These are phyloP conservation scores for Skeletonema menzelii DNA, from an alignment of 108 stramenopile genomes.

Conservation along the genomic window DNA sequence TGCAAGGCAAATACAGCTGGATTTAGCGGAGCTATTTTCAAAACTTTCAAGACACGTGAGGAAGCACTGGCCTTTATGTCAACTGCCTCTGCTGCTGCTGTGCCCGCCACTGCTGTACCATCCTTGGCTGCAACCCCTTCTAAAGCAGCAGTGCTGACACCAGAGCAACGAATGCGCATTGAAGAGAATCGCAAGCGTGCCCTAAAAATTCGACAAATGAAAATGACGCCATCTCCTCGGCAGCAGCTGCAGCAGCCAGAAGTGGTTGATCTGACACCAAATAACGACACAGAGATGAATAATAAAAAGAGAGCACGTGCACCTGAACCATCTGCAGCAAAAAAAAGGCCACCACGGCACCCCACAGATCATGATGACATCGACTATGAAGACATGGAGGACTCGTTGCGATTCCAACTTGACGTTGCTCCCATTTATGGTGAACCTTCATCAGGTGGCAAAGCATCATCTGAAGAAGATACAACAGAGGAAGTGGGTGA, in stretches of 20 bases:
- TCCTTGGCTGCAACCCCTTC: not conserved
- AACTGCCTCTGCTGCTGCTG: no score
- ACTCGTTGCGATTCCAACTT: not conserved
- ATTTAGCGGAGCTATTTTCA: slow-evolving; percentile 57
- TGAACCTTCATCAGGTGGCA: not conserved
- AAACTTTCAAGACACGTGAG: slow-evolving; percentile 53
- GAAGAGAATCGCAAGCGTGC: not conserved
- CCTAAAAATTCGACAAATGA: not conserved
- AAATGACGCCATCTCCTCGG: not conserved
- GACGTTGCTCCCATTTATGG: not conserved
- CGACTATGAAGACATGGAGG: not conserved
- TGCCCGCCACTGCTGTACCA: no score
- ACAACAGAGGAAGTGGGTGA: slow-evolving; percentile 17
- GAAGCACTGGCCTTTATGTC: slow-evolving; percentile 68
- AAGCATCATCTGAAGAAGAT: not conserved
- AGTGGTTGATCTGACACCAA: not conserved
- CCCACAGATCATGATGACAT: not conserved
- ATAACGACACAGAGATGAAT: not conserved
- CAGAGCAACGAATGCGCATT: not conserved
- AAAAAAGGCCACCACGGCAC: not conserved
- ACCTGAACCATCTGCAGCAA: not conserved
- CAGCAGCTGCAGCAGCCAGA: not conserved
- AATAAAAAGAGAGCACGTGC: not conserved
- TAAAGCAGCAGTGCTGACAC: not conserved
- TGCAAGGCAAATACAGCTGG: slow-evolving; percentile 74